These are phyloP conservation scores for Groenewaldozyma auringiensis DNA, from an alignment of 1,139 yeast species.

Conservation along the genomic window DNA sequence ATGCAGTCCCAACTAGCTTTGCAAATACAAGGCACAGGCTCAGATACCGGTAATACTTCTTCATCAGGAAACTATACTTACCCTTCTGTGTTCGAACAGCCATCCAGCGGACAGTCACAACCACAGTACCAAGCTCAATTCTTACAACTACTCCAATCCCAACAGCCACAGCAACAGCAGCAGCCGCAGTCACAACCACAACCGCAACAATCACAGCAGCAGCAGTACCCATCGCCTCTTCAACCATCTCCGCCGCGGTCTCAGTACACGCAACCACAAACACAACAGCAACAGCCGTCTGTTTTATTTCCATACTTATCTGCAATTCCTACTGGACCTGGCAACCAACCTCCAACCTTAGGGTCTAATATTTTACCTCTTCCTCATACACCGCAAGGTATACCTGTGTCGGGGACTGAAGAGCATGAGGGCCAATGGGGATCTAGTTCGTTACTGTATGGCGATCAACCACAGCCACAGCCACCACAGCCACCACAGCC, in stretches of 20 bases:
- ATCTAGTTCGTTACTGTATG: neutral
- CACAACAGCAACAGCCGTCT: constrained; percentile 4
- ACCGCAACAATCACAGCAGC: constrained; percentile 14
- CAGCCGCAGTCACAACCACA: constrained; percentile 7
- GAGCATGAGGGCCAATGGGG: neutral
- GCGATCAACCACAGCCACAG: neutral
- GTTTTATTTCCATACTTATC: neutral
- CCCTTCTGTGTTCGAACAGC: constrained; percentile 3
- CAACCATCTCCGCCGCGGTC: neutral
- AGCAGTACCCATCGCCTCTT: constrained; percentile 8
- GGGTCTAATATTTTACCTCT: neutral
- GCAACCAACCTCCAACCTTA: neutral
- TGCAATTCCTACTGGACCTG: neutral
- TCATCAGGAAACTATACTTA: neutral
- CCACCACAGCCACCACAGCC: constrained; percentile 1
- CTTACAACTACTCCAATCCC: constrained; percentile 4
- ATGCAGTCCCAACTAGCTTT: neutral
- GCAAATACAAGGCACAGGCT: neutral
- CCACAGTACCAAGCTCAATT: neutral
- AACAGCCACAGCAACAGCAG: constrained; percentile 11
- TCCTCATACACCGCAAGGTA: neutral
- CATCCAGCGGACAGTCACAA: constrained; percentile 8
- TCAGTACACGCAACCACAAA: constrained; percentile 1
- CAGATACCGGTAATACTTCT: neutral
- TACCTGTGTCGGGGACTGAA: neutral